Percentiles rank a stretch among this genome's conserved stretches.
phyloP scores from a whole-genome alignment of 192 early-diverging fungal species.

The Backusella luteola region DNA sequence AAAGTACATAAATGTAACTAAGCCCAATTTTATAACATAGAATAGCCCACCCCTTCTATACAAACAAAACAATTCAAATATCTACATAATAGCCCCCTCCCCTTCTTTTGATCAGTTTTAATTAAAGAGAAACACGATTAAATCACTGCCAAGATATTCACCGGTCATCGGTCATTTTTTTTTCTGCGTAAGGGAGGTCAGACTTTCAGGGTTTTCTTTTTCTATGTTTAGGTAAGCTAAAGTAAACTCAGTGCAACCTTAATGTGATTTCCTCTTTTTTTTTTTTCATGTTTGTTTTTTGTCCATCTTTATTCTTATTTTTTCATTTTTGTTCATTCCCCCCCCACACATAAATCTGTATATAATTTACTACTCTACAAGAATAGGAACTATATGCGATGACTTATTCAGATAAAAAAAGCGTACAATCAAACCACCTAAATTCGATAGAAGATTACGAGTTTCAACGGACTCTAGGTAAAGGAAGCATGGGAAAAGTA shows the following conservation, averaged over 20 bases:
- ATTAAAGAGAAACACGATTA: neutral
- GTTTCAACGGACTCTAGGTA: slow-evolving; percentile 78
- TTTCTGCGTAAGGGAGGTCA: neutral
- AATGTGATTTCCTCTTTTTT: neutral
- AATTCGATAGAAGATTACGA: slow-evolving; percentile 25
- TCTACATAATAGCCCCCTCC: neutral
- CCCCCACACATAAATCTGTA: neutral
- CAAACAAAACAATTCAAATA: neutral
- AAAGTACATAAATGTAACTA: neutral
- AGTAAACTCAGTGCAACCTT: neutral
- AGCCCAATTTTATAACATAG: neutral
- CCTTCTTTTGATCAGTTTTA: neutral
- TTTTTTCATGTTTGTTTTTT: neutral
- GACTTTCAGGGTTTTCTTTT: slow-evolving; percentile 4
- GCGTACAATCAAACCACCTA: neutral
- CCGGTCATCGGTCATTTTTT: slow-evolving; percentile 1
- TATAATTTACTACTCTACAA: neutral
- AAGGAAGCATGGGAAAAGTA: slow-evolving; percentile 96
- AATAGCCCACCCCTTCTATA: neutral
- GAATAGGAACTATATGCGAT: neutral
- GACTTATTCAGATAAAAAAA: neutral
- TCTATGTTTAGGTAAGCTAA: neutral
- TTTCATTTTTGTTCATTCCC: neutral
- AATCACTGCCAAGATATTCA: neutral
- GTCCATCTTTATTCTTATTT: neutral